Conservation (phyloP, 1,284 basidiomycete species). For the Xerocomus amazonicus region DNA sequence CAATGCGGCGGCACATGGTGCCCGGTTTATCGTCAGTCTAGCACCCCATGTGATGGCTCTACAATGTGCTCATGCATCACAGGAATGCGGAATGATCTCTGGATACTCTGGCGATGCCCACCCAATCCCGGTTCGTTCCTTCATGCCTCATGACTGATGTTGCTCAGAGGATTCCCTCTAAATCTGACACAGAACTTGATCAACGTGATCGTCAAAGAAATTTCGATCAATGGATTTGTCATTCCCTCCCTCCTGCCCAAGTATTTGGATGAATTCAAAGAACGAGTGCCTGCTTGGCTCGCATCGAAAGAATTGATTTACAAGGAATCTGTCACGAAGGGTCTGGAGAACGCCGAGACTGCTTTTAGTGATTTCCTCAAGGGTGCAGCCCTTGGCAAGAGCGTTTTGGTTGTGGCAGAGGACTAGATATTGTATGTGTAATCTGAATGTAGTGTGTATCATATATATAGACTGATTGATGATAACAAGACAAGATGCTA, state of each 20-base stretch:
- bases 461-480: too few species aligned
- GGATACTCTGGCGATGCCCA: neutral
- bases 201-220: neutral
- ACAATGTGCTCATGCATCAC: neutral
- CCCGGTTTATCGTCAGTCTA: constrained; percentile 1
- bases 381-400: constrained; percentile 4
- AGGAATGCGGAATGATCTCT: constrained; percentile 14
- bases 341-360: neutral
- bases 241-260: neutral
- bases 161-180: neutral
- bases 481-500: too few species aligned
- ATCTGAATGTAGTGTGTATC: too few species aligned
- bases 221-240: neutral
- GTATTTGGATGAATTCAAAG: neutral
- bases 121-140: constrained; percentile 2
- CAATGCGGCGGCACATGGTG: neutral
- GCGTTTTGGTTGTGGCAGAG: neutral
- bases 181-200: constrained; percentile 3
- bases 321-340: neutral
- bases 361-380: neutral
- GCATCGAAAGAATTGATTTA: neutral
- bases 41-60: neutral
- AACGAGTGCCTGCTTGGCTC: neutral
- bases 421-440: neutral
- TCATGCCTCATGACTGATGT: neutral